These are phyloP conservation scores for Leccinum incarnatum DNA, from an alignment of 768 basidiomycete species.

Conservation along the genomic window DNA sequence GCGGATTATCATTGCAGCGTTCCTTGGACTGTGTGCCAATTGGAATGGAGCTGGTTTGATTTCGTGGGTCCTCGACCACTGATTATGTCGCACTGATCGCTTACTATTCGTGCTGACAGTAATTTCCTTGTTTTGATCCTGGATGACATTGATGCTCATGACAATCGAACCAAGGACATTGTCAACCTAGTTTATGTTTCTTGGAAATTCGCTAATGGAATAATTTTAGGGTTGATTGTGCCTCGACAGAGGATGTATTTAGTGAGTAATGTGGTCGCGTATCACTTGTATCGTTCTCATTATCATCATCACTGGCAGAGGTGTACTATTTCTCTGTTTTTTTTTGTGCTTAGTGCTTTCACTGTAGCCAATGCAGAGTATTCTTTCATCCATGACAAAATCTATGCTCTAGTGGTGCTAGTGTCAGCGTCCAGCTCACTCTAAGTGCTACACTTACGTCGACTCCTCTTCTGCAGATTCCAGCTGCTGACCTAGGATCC, in stretches of 20 bases:
- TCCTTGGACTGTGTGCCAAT: not conserved
- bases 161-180: not conserved
- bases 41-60: not conserved
- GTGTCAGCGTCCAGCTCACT: not conserved
- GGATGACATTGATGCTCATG: not conserved
- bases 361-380: not conserved
- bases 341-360: not conserved
- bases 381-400: not conserved
- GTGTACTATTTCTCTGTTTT: not conserved
- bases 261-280: not conserved
- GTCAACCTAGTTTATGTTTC: not conserved
- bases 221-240: not conserved
- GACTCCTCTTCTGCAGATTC: not conserved
- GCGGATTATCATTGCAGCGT: not conserved
- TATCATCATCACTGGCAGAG: not conserved
- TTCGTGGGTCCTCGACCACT: not conserved
- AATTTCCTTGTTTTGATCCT: not conserved
- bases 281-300: not conserved
- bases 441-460: not conserved
- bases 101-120: not conserved
- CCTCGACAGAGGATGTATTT: not conserved
- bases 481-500: not conserved
- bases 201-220: not conserved
- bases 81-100: not conserved
- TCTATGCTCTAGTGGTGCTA: not conserved